phyloP scores from a whole-genome alignment of 345 rosid species.

The Hevea brasiliensis region DNA sequence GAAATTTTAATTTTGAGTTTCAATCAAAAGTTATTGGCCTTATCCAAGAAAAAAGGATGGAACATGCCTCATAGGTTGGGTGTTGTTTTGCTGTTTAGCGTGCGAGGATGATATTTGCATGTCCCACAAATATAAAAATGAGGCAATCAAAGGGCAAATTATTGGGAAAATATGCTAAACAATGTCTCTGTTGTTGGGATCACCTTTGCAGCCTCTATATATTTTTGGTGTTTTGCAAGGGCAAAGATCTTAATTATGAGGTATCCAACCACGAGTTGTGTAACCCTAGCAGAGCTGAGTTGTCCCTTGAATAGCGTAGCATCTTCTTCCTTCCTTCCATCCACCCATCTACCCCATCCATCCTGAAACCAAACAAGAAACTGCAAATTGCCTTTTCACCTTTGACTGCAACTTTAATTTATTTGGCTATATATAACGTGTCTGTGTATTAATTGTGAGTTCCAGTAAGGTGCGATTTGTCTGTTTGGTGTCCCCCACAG shows the following conservation, averaged over 20 bases:
- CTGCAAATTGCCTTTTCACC: neutral
- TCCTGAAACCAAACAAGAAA: too few relatives aligned
- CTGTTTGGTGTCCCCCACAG: conserved; percentile 18
- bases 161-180: neutral
- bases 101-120: neutral
- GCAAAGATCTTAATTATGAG: too few relatives aligned
- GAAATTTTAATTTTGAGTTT: too few relatives aligned
- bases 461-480: conserved; percentile 21
- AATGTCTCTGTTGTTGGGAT: neutral
- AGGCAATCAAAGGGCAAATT: too few relatives aligned
- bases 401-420: neutral
- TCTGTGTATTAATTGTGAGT: conserved; percentile 4
- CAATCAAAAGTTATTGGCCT: too few relatives aligned
- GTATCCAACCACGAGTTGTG: too few relatives aligned
- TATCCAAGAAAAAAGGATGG: neutral
- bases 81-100: conserved; percentile 28
- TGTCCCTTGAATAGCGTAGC: neutral
- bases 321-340: neutral
- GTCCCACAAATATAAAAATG: too few relatives aligned
- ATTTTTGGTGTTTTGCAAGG: too few relatives aligned
- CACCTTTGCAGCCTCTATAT: neutral
- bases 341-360: neutral
- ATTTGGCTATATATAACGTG: neutral
- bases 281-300: neutral
- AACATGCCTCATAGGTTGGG: conserved; percentile 14